These are phyloP conservation scores for Eimeria tenella DNA, from an alignment of 169 alveolate species.

Conservation along the genomic window DNA sequence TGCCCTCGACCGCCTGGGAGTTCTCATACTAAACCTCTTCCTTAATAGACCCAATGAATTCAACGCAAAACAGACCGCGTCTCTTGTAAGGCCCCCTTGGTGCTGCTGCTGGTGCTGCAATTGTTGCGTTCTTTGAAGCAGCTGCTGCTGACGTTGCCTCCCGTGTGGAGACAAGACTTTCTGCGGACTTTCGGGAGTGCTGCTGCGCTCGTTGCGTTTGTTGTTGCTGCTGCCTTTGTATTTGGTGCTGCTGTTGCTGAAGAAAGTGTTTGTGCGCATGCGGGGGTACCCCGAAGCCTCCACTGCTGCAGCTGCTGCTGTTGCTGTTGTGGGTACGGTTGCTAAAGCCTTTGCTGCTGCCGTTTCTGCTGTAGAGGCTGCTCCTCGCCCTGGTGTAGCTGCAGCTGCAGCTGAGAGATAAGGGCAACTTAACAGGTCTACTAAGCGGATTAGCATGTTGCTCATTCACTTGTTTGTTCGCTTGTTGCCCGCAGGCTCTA, in stretches of 20 bases:
- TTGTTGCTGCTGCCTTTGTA: no score
- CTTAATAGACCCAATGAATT: neutral
- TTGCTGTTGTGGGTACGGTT: neutral
- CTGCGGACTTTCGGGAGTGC: no score
- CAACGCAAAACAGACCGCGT: neutral
- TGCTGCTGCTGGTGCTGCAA: slow-evolving; percentile 6
- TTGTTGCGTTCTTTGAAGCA: no score
- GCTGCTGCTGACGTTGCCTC: no score
- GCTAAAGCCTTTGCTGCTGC: neutral
- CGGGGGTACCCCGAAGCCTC: neutral
- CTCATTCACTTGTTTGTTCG: neutral
- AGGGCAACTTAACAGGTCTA: neutral
- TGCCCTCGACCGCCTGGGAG: neutral
- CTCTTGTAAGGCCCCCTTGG: neutral
- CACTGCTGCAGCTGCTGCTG: neutral
- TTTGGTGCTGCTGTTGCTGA: no score
- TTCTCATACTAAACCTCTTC: neutral
- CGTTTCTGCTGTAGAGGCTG: neutral
- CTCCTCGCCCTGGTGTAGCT: neutral
- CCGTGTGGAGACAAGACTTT: no score
- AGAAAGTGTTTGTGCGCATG: no score
- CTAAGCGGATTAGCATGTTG: no score
- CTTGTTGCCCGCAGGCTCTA: neutral
- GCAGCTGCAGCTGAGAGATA: neutral
- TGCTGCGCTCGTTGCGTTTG: no score